Base-by-base conservation (phyloP, 2,329 filamentous ascomycete species). In the Aspergillus novofumigatus region DNA sequence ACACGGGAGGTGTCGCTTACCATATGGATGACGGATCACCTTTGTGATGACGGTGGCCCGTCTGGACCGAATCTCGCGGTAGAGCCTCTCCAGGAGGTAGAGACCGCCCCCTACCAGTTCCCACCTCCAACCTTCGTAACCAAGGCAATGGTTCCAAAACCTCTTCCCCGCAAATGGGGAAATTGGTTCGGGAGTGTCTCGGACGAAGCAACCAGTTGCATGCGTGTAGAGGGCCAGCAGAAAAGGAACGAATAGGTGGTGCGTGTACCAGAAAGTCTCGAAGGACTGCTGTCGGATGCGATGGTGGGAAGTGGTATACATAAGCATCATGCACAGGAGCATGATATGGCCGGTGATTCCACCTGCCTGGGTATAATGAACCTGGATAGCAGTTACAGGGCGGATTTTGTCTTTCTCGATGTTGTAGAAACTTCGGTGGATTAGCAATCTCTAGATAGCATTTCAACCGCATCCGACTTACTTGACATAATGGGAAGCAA, bases 261-360 rank as follows among this genome's bases (percentile, higher is more conserved):
- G 94, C 0, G 92, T 96, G 77, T 99, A 99, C 94, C 94, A 99
- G 74, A 99, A 99, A 0, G 93, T 95, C 78, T 99, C 94, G 71
- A 92, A 99, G 0, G 91, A 96, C 72, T 99, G 94, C 72, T 97
- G 93, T 54, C 94, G 89, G 63, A 99, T 97, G 64, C 91, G 89
- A 67, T 89, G 84, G 71, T 99, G 94, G 2, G 94, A 89, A 0
- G 92, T 97, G 1, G 94, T 99, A 78, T 96, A 99, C 83, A 99
- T 99, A 61, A 99, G 78, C 61, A 99, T 79, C 94, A 99, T 99
- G 82, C 92, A 97, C n/a, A 99, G 81, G 26, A 97, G 84, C 94
- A 99, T 99, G 61, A 97, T 84, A 75, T 99, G 94, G 6, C 94
- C 94, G 2, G 94, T 99, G 61, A 97, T 89, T 59, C 94, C 94